Percentiles rank a stretch among this genome's conserved stretches.
Evolutionary conservation across 1,284 basidiomycete genomes (phyloP).

Genomic region (Cryptococcus floricola): DNA sequence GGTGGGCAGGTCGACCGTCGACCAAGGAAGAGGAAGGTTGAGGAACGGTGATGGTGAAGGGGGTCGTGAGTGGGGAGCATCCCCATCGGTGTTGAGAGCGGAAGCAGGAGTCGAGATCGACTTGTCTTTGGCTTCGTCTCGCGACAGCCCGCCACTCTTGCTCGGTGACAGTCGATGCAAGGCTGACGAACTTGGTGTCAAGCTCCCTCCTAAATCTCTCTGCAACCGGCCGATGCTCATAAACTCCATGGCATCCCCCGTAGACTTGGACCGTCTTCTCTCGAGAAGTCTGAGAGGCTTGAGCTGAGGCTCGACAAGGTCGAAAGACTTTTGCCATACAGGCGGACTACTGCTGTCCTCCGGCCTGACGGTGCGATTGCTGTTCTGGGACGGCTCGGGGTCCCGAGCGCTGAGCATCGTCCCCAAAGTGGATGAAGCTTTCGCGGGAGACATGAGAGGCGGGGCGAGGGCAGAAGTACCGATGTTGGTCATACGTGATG

Average conservation of each 20-base stretch:
- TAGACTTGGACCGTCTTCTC: slow-evolving; percentile 6
- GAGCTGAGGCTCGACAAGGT: neutral
- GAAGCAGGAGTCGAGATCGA: slow-evolving; percentile 3
- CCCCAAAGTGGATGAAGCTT: neutral
- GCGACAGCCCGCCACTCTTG: neutral
- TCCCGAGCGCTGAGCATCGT: neutral
- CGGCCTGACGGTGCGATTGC: neutral
- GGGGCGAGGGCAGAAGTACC: neutral
- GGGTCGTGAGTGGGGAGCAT: neutral
- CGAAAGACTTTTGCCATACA: no score
- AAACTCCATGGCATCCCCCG: slow-evolving; percentile 4
- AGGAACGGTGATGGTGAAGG: slow-evolving; percentile 5
- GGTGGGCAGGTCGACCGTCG: slow-evolving; percentile 4
- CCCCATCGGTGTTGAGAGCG: neutral
- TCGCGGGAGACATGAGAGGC: neutral
- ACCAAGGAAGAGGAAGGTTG: slow-evolving; percentile 21
- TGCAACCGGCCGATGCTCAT: neutral
- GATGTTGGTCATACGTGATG: neutral
- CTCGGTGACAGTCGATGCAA: no score
- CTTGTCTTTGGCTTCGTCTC: neutral
- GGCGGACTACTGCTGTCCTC: no score
- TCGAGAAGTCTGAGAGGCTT: neutral
- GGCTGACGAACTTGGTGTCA: no score
- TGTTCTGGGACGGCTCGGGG: neutral
- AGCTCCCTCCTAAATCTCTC: neutral